Percentiles rank a stretch among this genome's conserved stretches.
Evolutionary conservation across 306 rosid genomes (phyloP).

Genomic region (Senna tora): DNA sequence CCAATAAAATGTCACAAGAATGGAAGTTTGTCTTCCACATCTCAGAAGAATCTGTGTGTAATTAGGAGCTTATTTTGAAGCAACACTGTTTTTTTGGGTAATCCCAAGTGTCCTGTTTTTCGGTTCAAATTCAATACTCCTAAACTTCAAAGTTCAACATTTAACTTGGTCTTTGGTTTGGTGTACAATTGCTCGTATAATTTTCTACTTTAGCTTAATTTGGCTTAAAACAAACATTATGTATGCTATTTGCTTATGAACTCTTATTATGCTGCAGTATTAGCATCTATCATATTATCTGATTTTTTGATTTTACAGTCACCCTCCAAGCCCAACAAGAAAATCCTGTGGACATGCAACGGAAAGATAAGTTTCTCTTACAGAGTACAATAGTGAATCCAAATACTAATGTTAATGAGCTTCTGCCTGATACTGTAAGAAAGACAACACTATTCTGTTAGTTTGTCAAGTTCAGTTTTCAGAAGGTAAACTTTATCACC

Average conservation of each 20-base stretch:
- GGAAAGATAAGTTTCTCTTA: slow-evolving; percentile 94
- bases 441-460: slow-evolving; percentile 34
- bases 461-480: slow-evolving; percentile 27
- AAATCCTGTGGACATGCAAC: slow-evolving; percentile 82
- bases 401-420: slow-evolving; percentile 78
- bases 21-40: neutral
- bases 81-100: slow-evolving; percentile 1
- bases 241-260: slow-evolving; percentile 24
- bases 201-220: neutral
- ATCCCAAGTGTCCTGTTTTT: slow-evolving; percentile 23
- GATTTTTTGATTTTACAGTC: slow-evolving; percentile 59
- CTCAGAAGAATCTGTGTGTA: slow-evolving; percentile 2
- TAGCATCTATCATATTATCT: slow-evolving; percentile 38
- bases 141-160: slow-evolving; percentile 20
- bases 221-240: slow-evolving; percentile 28
- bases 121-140: neutral
- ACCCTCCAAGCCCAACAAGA: slow-evolving; percentile 94
- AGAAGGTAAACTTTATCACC: slow-evolving; percentile 19
- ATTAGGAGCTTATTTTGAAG: slow-evolving; percentile 21
- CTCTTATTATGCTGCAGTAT: slow-evolving; percentile 9
- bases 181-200: neutral
- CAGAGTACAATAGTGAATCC: slow-evolving; percentile 80
- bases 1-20: neutral
- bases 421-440: slow-evolving; percentile 77
- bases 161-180: neutral